phyloP scores from a whole-genome alignment of 257 asterid species.

The Jaltomata sinuosa region DNA sequence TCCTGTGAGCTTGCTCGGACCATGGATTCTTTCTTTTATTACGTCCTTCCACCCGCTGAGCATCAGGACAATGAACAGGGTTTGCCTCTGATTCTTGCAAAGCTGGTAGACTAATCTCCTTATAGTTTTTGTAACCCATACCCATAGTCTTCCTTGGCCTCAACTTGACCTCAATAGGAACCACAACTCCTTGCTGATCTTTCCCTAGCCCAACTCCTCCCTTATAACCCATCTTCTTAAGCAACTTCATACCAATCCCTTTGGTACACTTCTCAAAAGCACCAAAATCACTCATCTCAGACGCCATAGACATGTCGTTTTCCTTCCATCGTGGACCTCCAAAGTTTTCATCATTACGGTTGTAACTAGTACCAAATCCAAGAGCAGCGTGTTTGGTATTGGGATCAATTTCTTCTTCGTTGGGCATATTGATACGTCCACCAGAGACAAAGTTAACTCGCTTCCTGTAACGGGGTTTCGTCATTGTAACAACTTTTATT shows the following conservation, averaged over 20 bases:
- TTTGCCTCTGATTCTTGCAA: constrained; percentile 33
- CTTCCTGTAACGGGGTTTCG: no score
- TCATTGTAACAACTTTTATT: no score
- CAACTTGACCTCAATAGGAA: constrained; percentile 63
- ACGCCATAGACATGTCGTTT: no score
- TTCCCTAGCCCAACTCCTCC: constrained; percentile 96
- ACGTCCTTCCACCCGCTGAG: constrained; percentile 29
- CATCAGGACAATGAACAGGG: constrained; percentile 16
- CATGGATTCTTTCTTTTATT: constrained; percentile 48
- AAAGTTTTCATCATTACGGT: no score
- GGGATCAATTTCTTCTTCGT: no score
- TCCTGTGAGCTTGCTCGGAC: constrained; percentile 49
- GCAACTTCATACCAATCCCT: constrained; percentile 64
- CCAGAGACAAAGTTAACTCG: no score
- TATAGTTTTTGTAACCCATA: constrained; percentile 71
- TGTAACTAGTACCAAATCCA: no score
- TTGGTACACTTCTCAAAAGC: constrained; percentile 58
- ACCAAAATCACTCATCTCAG: constrained; percentile 43
- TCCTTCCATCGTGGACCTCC: constrained; percentile 42
- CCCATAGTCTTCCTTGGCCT: constrained; percentile 86
- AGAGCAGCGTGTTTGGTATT: no score
- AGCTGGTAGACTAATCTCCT: constrained; percentile 39
- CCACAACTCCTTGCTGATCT: constrained; percentile 66
- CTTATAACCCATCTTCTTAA: constrained; percentile 76
- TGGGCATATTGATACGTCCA: no score